Base-by-base conservation (phyloP, 441 rosid species). In the Oxalis stricta region DNA sequence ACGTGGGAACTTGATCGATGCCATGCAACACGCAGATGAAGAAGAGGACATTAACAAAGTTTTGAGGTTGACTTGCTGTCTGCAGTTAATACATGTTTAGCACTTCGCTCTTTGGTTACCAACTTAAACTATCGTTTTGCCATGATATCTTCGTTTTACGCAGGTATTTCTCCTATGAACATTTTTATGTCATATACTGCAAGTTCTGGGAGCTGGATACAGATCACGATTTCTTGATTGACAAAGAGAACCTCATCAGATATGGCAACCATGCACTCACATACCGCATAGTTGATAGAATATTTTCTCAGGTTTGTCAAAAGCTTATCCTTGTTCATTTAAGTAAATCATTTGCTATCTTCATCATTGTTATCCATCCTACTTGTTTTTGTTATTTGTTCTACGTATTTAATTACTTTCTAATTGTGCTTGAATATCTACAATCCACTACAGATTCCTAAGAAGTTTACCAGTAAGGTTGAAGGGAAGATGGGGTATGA, bases 401-500 rank as follows among this genome's bases (percentile, higher is more conserved):
- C 5, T 29, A 44, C 47, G 10, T 32, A 22, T 47, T 17, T 23
- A 5, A 13, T 18, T 26, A n/a, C n/a, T 38, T 51, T 51, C 18
- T 19, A 18, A 18, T 44, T 19, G 34, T 33, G 48, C 26, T 55
- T 6, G 7, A 26, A 26, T 64, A 22, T 56, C n/a, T n/a, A n/a
- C n/a, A n/a, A n/a, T n/a, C n/a, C 36, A 48, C 56, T 46, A 57
- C 58, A 91, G 99, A 75, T 91, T 47, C 64, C 94, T 0, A 82
- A 92, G 53, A 92, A 84, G 71, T 92, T 92, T 70, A 87, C 86
- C 9, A 77, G 95, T 64, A 79, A 66, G 66, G 71, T 71, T 46
- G 92, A 87, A 63, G 99, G 92, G 53, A 92, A 92, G 66, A 92
- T 92, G 95, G 86, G 99, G 31, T 92, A 92, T 71, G 97, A 92